Evolutionary conservation across 176 grass and related monocot species (phyloP), one percentile per base, ranked within the genome.

Genomic region (Themeda triandra): DNA sequence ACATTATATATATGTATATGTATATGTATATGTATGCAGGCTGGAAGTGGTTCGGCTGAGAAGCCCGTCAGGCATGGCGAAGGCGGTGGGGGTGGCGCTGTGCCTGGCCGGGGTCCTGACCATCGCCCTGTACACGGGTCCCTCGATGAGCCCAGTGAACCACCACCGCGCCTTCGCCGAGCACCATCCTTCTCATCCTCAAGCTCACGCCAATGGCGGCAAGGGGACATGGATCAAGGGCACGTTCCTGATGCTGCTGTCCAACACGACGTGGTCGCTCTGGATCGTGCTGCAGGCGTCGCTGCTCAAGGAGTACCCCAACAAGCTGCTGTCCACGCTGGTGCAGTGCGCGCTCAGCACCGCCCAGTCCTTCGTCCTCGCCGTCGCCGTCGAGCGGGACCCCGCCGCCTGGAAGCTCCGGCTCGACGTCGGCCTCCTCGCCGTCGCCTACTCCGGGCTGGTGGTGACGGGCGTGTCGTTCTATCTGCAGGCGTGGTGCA

Each of bases 401-500:
- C 75, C 70, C 42, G 72, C 64, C 4, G 86, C 83, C 19, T 97
- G 92, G 92, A 87, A 89, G 88, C 84, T 97, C 19, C 79, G 40
- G n/a, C 24, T 94, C 5, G 88, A 97, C 69, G 63, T 86, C 14
- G 80, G 85, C 35, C 63, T 94, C 18, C 45, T 97, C 11, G 89
- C 85, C 27, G 32, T 97, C 54, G 72, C 67, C 13, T 95, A 92
- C 74, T 86, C 73, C 23, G 90, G 92, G 0, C 42, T 93, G 15
- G 63, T 82, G 10, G 85, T 91, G 29, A 90, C 91, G 2, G 87
- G 89, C 8, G 69, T 92, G 31, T 85, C 85, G 10, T 92, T 90
- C 81, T 97, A 97, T 82, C 87, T 97, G 21, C 84, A 86, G 82
- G 75, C 87, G 10, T 97, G 94, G 94, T 94, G 91, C 63, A 83